Evolutionary conservation across 495 filamentous ascomycete species (phyloP).

Genomic region (Tricharina praecox): DNA sequence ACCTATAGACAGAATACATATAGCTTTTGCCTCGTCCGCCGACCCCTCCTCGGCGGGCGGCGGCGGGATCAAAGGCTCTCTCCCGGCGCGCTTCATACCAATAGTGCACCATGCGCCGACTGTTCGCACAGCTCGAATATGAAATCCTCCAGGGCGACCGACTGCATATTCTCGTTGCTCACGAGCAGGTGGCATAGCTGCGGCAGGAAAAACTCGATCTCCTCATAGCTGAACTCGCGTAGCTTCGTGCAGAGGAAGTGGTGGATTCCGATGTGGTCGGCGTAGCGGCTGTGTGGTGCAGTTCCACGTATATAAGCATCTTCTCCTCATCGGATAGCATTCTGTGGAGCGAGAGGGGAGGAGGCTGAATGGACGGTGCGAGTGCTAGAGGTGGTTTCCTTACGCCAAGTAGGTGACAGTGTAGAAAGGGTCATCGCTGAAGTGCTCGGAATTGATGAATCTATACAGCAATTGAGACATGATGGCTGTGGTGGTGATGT

Average conservation of each 20-base stretch:
- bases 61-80: slow-evolving; percentile 3
- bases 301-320: no score
- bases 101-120: slow-evolving; percentile 56
- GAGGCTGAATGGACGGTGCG: not conserved
- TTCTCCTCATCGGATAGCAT: no score
- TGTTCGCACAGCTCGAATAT: slow-evolving; percentile 63
- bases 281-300: slow-evolving; percentile 55
- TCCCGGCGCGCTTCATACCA: slow-evolving; percentile 38
- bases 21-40: no score
- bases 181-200: slow-evolving; percentile 65
- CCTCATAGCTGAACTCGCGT: slow-evolving; percentile 61
- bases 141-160: slow-evolving; percentile 68
- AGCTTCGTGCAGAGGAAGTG: slow-evolving; percentile 66
- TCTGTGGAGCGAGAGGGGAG: no score
- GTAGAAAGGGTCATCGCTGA: slow-evolving; percentile 64
- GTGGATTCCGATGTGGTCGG: slow-evolving; percentile 64
- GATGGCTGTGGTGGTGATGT: slow-evolving; percentile 1
- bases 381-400: slow-evolving; percentile 24
- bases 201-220: slow-evolving; percentile 71
- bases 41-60: not conserved
- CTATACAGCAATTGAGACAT: slow-evolving; percentile 46
- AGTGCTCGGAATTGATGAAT: slow-evolving; percentile 67
- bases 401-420: slow-evolving; percentile 64
- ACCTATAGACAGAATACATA: not conserved
- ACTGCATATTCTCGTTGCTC: slow-evolving; percentile 58